Percentiles rank a stretch among this genome's conserved stretches.
These are phyloP conservation scores for Pseudocercospora fuligena DNA, from an alignment of 2,329 filamentous ascomycete species.

Conservation along the genomic window DNA sequence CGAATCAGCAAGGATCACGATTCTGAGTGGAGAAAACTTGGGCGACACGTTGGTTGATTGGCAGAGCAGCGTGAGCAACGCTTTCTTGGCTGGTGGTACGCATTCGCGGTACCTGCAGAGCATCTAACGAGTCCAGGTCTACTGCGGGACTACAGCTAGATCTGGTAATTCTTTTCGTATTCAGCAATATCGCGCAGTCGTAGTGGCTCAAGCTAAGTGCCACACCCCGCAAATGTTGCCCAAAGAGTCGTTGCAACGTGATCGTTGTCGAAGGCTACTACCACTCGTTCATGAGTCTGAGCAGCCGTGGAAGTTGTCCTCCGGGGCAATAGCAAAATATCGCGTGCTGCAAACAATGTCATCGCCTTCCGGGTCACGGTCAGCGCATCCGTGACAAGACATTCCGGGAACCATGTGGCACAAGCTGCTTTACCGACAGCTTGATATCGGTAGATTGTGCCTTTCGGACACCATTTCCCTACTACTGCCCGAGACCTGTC, in stretches of 20 bases:
- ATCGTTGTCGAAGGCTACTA: neutral
- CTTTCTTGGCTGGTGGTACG: neutral
- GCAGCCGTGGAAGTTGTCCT: no score
- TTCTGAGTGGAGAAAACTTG: no score
- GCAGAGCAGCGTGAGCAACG: conserved; percentile 1
- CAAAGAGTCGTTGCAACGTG: neutral
- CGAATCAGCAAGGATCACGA: neutral
- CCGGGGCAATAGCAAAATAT: neutral
- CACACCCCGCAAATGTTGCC: conserved; percentile 12
- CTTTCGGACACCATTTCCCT: no score
- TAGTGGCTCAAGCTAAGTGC: conserved; percentile 12
- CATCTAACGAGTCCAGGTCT: conserved; percentile 7
- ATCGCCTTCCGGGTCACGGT: no score
- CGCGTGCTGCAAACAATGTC: neutral
- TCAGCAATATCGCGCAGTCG: conserved; percentile 19
- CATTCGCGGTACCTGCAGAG: conserved; percentile 20
- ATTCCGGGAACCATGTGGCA: no score
- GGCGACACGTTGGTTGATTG: conserved; percentile 18
- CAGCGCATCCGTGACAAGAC: no score
- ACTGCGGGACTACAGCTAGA: conserved; percentile 11
- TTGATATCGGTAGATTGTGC: neutral
- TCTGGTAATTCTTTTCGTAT: conserved; percentile 21
- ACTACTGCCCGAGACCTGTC: no score
- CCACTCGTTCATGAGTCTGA: neutral
- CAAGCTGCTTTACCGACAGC: neutral